phyloP scores from a whole-genome alignment of 768 basidiomycete species.

The Pleurotus sapidus region DNA sequence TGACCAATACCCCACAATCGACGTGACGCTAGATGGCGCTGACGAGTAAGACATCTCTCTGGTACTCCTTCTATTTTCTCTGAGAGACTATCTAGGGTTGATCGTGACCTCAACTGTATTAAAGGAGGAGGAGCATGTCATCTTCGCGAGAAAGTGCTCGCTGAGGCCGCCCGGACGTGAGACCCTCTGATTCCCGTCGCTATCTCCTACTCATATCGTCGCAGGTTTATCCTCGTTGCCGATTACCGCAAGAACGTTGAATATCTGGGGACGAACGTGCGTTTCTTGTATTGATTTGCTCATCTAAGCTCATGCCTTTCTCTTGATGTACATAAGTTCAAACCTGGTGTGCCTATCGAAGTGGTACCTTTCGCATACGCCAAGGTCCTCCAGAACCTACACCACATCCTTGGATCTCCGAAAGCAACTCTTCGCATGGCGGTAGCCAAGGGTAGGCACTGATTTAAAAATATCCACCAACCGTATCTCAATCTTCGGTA shows the following conservation, averaged over 20 bases:
- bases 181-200: constrained; percentile 19
- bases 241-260: constrained; percentile 94
- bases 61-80: background rate
- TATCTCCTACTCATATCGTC: background rate
- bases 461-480: background rate
- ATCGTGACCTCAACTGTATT: constrained; percentile 84
- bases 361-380: constrained; percentile 96
- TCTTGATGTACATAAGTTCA: constrained; percentile 48
- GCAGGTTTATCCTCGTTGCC: constrained; percentile 85
- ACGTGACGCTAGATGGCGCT: constrained; percentile 97
- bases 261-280: constrained; percentile 76
- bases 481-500: constrained; percentile 20
- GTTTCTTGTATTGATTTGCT: constrained; percentile 24
- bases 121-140: constrained; percentile 98
- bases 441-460: constrained; percentile 56
- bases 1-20: constrained; percentile 83
- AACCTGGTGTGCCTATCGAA: constrained; percentile 90
- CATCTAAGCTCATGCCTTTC: background rate
- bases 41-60: constrained; percentile 68
- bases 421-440: constrained; percentile 90
- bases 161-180: constrained; percentile 89
- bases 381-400: constrained; percentile 75
- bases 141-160: constrained; percentile 94
- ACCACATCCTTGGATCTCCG: constrained; percentile 56
- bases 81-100: constrained; percentile 56